phyloP scores from a whole-genome alignment of 139 green algal species.

The Gonium pectorale region DNA sequence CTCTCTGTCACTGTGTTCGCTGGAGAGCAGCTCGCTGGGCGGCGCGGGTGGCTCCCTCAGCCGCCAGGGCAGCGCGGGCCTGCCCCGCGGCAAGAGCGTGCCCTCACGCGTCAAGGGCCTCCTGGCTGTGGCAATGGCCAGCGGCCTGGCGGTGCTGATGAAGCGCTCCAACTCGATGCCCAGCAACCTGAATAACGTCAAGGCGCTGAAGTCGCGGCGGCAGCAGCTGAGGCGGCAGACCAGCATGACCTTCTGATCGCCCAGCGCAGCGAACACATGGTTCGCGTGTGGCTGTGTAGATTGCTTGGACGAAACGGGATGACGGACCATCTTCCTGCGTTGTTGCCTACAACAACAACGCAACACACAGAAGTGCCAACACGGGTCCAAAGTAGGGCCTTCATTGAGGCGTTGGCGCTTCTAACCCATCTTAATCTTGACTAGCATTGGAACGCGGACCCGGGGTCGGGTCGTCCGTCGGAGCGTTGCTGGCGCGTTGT shows the following conservation, averaged over 20 bases:
- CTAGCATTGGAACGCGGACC: too few relatives aligned
- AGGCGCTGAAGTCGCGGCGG: conserved; percentile 24
- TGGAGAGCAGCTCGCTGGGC: conserved; percentile 21
- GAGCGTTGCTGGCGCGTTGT: too few relatives aligned
- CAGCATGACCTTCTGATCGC: conserved; percentile 18
- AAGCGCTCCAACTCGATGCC: conserved; percentile 30
- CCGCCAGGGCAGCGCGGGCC: neutral
- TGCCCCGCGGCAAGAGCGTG: conserved; percentile 6
- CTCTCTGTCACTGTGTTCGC: conserved; percentile 29
- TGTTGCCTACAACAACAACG: too few relatives aligned
- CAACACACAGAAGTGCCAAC: too few relatives aligned
- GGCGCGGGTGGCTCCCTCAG: neutral
- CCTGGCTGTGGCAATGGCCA: conserved; percentile 56
- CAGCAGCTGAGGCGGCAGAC: conserved; percentile 1
- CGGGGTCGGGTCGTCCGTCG: too few relatives aligned
- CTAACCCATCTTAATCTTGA: too few relatives aligned
- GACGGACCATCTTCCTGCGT: too few relatives aligned
- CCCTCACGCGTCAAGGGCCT: conserved; percentile 27
- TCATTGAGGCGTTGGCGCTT: too few relatives aligned
- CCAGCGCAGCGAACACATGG: too few relatives aligned
- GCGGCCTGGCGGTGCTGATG: conserved; percentile 54
- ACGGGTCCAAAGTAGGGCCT: too few relatives aligned
- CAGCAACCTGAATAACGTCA: neutral
- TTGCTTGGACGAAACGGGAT: too few relatives aligned
- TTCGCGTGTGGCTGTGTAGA: too few relatives aligned